These are phyloP conservation scores for Euptelea pleiosperma DNA, from an alignment of 164 flowering plant species.

Conservation along the genomic window DNA sequence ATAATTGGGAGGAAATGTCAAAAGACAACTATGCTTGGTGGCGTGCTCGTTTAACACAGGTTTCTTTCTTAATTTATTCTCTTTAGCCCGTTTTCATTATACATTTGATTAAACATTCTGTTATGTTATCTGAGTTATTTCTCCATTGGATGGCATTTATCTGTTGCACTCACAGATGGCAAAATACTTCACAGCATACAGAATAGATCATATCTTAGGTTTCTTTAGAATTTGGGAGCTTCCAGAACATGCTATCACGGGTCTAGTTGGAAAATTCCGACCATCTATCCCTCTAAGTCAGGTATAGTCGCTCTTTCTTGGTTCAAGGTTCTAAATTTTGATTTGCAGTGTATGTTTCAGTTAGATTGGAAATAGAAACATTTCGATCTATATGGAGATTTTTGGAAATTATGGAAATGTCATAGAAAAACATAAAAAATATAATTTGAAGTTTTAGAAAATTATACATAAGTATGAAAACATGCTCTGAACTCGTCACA, in stretches of 20 bases:
- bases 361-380: no score
- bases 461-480: no score
- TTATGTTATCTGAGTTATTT: not conserved
- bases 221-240: slow-evolving; percentile 99
- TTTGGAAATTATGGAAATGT: no score
- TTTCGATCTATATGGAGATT: no score
- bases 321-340: no score
- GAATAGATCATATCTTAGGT: slow-evolving; percentile 95
- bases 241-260: slow-evolving; percentile 90
- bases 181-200: slow-evolving; percentile 92
- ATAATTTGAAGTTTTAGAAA: no score
- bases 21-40: slow-evolving; percentile 98
- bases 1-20: slow-evolving; percentile 98
- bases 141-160: slow-evolving; percentile 1
- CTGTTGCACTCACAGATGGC: slow-evolving; percentile 58
- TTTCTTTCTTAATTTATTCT: slow-evolving; percentile 19
- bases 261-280: slow-evolving; percentile 86
- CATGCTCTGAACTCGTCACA: no score
- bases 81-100: not conserved
- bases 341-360: no score
- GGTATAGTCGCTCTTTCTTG: slow-evolving; percentile 33
- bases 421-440: no score
- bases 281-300: slow-evolving; percentile 95
- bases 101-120: not conserved
- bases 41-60: slow-evolving; percentile 94